Evolutionary conservation across 345 rosid species (phyloP), one percentile per base, ranked within the genome.

Genomic region (Atalantia buxifolia): DNA sequence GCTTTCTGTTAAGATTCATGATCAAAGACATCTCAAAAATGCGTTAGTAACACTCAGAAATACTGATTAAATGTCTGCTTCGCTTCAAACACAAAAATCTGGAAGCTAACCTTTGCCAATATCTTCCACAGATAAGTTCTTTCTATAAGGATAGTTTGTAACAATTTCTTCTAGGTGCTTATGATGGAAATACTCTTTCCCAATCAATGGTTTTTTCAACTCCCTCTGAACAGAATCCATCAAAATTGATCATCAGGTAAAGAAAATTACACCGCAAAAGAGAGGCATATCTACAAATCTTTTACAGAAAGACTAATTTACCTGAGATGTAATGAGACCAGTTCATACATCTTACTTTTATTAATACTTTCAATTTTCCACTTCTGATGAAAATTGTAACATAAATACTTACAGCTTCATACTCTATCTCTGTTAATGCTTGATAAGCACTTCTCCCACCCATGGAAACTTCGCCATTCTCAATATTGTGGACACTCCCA

Each of bases 171-270:
- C 97, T 81, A 97, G 98, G 81, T 91, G 90, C 90, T 84, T 90
- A 89, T 86, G 94, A 79, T 88, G 84, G 89, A 97, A 97, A 88
- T 97, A 97, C 86, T 97, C 96, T 86, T 97, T 97, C 60, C 98
- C 99, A 62, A 97, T 86, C 48, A 84, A 78, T 56, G 99, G 96
- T 80, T 86, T 93, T 80, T 92, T 94, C 90, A 83, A 79, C 81
- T 93, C 98, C 82, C 98, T 97, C 99, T 97, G 88, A 53, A 78
- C 71, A 85, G 57, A 81, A 76, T 25, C 62, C 38, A 63, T 79
- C 80, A 67, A 42, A 76, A 30, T 33, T 50, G 70, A 76, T 61
- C 42, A 79, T 28, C 48, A 71, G 38, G 70, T 28, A 75, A 55
- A 80, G 24, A 79, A 76, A 48, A 63, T 42, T 73, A 16, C 50